A percentile compares a stretch with the other conserved stretches of the same genome.
These are phyloP conservation scores for Isochrysis galbana DNA, from an alignment of 78 protist species.

Conservation along the genomic window DNA sequence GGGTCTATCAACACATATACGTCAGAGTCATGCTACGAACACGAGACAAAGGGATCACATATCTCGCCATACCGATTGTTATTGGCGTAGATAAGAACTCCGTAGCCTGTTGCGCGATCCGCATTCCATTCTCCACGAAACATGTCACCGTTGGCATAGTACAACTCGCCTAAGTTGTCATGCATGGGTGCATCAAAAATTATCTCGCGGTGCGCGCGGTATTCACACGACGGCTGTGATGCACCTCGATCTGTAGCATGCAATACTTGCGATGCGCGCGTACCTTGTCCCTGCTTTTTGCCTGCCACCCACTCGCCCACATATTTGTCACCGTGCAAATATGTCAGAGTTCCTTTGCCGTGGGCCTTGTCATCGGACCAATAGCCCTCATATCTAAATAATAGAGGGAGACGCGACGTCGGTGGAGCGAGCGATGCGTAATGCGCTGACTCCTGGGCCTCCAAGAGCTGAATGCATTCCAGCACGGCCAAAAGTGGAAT, in stretches of 20 bases:
- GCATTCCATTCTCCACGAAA: conserved; percentile 47
- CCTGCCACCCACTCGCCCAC: conserved; percentile 59
- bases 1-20: neutral
- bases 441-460: too few species aligned
- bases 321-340: conserved; percentile 56
- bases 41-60: neutral
- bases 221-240: neutral
- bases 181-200: neutral
- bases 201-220: neutral
- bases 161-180: conserved; percentile 52
- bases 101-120: conserved; percentile 26
- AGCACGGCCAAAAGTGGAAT: too few species aligned
- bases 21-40: neutral
- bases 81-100: conserved; percentile 53
- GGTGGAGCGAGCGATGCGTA: too few species aligned
- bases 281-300: conserved; percentile 46
- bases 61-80: neutral
- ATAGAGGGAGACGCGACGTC: neutral
- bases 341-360: conserved; percentile 56
- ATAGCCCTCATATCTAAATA: conserved; percentile 46
- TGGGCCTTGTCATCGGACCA: conserved; percentile 49
- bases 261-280: neutral
- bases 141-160: conserved; percentile 57
- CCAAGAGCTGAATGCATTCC: too few species aligned
- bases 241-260: neutral